Evolutionary conservation across 2,329 filamentous ascomycete genomes (phyloP), one percentile per base, ranked within the genome.

Genomic region (Pseudofabraea citricarpa): DNA sequence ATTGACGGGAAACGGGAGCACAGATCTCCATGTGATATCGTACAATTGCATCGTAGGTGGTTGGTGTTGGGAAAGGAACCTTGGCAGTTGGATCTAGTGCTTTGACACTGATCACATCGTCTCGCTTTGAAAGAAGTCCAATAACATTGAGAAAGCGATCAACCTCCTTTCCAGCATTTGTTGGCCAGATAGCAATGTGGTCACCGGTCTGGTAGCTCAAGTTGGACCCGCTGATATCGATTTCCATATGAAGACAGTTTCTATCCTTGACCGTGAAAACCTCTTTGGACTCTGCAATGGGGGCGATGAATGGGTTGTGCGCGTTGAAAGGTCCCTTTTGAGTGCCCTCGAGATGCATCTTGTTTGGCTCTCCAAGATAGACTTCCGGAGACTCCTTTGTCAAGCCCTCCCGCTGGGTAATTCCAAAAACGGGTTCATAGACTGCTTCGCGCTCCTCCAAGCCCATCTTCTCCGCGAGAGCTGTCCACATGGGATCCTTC

Each of bases 401-500:
- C 58, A 95, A 70, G 26, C 83, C 80, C 10, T 87, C 80, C 52
- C 83, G 80, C 57, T 95, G 86, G 20, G 77, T 79, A 56, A 98
- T 83, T 56, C 79, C 81, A 63, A 96, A 96, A 45, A 90, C 82
- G 39, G 93, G 89, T 65, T 98, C 94, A 65, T 97, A 98, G 47
- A 95, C 83, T 49, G 90, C 88, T 64, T 98, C 94, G 47, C 93
- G 90, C 70, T 98, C 93, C 67, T 97, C 87, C 44, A 98, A 72
- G 42, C 80, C 80, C 85, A 98, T 88, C 61, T 87, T 82, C 53
- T 87, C 79, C 19, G 85, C 75, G 41, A 98, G 74, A 47, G 86
- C 87, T 57, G 78, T 73, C 93, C 94, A 98, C 93, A 98, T 98
- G 49, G 90, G 90, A 60, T 98, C 93, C 72, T 98, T 98, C 93